These are phyloP conservation scores for Dendrocalamus latiflorus DNA, from an alignment of 202 grass and related monocot genomes.

Conservation along the genomic window DNA sequence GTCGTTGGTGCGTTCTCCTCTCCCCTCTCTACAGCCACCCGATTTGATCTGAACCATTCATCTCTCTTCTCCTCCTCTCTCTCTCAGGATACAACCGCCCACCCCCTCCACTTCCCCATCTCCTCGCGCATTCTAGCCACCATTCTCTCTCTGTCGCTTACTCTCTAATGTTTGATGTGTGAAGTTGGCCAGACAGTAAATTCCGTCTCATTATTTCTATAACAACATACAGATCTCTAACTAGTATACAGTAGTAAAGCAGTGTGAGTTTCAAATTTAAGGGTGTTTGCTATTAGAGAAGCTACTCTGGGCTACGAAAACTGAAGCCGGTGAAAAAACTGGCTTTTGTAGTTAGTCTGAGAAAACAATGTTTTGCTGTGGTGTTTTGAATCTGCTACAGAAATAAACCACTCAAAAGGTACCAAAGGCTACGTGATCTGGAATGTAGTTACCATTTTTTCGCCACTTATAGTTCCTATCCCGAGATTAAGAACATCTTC, in stretches of 20 bases:
- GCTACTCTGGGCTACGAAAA: neutral
- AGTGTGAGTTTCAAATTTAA: neutral
- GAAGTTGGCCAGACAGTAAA: too few relatives aligned
- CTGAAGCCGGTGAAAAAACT: neutral
- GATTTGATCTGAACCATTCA: too few relatives aligned
- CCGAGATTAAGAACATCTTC: neutral
- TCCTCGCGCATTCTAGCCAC: too few relatives aligned
- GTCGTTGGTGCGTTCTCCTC: too few relatives aligned
- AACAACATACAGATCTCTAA: too few relatives aligned
- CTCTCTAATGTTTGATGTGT: too few relatives aligned
- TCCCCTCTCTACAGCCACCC: too few relatives aligned
- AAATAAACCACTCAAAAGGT: neutral
- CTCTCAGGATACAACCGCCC: too few relatives aligned
- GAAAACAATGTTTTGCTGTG: neutral
- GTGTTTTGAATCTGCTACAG: neutral
- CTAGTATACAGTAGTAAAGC: neutral
- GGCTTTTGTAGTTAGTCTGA: neutral
- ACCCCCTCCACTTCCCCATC: too few relatives aligned
- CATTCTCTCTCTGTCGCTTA: too few relatives aligned
- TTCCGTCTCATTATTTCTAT: too few relatives aligned
- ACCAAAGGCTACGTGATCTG: neutral
- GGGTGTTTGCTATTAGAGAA: neutral
- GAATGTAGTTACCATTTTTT: neutral
- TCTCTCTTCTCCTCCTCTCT: too few relatives aligned
- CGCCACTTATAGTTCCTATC: neutral